These are phyloP conservation scores for Tricholoma matsutake DNA, from an alignment of 768 basidiomycete genomes.

Conservation along the genomic window DNA sequence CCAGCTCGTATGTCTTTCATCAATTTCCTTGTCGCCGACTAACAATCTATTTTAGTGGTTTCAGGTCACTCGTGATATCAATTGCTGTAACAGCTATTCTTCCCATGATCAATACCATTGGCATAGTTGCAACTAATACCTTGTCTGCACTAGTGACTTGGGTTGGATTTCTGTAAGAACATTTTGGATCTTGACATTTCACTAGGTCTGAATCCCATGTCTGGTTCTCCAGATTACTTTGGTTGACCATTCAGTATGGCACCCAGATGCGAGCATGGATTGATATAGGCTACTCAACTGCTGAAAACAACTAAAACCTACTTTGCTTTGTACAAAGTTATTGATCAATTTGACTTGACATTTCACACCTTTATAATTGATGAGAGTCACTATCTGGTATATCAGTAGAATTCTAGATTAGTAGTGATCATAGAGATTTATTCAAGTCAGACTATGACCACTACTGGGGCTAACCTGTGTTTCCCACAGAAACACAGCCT, in stretches of 20 bases:
- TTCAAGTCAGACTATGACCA: too few species aligned
- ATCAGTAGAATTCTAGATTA: too few species aligned
- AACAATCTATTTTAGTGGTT: slow-evolving; percentile 33
- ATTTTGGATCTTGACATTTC: background rate
- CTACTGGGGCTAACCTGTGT: too few species aligned
- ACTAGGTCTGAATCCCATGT: background rate
- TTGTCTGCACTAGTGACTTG: slow-evolving; percentile 44
- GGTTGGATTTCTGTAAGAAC: slow-evolving; percentile 51
- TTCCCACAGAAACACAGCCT: too few species aligned
- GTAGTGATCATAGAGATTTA: too few species aligned
- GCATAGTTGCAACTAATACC: slow-evolving; percentile 48
- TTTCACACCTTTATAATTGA: too few species aligned
- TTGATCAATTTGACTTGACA: too few species aligned
- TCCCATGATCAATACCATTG: slow-evolving; percentile 51
- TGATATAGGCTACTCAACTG: slow-evolving; percentile 54
- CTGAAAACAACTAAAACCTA: slow-evolving; percentile 28
- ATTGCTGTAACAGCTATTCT: slow-evolving; percentile 44
- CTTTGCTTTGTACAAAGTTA: background rate
- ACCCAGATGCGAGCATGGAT: slow-evolving; percentile 52
- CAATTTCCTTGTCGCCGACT: background rate
- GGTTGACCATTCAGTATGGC: slow-evolving; percentile 53
- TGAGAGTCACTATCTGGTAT: too few species aligned
- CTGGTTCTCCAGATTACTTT: slow-evolving; percentile 40
- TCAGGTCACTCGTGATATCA: slow-evolving; percentile 44
- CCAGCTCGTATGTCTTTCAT: slow-evolving; percentile 40